A percentile compares a stretch with the other conserved stretches of the same genome.
Evolutionary conservation across 2,329 filamentous ascomycete species (phyloP).

Genomic region (Curvularia spicifera): DNA sequence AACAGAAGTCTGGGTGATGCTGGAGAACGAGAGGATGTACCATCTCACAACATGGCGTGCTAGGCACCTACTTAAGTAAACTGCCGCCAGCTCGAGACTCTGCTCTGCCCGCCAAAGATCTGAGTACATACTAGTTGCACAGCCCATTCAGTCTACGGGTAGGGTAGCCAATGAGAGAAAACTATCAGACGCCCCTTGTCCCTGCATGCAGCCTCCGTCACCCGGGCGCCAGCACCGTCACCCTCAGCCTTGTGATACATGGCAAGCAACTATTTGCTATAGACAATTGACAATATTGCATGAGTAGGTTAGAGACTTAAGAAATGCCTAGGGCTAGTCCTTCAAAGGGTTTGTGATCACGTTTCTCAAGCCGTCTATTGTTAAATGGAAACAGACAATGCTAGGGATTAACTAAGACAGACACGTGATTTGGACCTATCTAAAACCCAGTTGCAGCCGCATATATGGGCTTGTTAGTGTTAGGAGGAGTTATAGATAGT

Average conservation of each 20-base stretch:
- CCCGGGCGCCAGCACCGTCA: not conserved
- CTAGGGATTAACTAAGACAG: too few species aligned
- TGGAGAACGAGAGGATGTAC: not conserved
- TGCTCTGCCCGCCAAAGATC: conserved; percentile 4
- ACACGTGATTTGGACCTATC: too few species aligned
- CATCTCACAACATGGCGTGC: not conserved
- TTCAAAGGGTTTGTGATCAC: not conserved
- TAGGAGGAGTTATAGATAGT: not conserved
- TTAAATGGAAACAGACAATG: too few species aligned
- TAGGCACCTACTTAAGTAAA: not conserved
- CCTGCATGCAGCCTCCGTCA: not conserved
- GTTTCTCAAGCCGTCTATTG: too few species aligned
- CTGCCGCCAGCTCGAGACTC: not conserved
- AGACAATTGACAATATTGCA: not conserved
- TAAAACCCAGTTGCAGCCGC: not conserved
- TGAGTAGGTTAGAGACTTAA: not conserved
- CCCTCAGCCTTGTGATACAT: not conserved
- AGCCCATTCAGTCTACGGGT: not conserved
- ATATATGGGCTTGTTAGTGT: not conserved
- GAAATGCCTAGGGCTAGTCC: not conserved
- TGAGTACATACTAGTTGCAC: not conserved
- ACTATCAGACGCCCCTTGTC: not conserved
- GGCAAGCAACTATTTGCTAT: not conserved
- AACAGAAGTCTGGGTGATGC: not conserved
- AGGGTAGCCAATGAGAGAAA: not conserved